phyloP scores from a whole-genome alignment of 139 green algal genomes.

The Tetraselmis chui region DNA sequence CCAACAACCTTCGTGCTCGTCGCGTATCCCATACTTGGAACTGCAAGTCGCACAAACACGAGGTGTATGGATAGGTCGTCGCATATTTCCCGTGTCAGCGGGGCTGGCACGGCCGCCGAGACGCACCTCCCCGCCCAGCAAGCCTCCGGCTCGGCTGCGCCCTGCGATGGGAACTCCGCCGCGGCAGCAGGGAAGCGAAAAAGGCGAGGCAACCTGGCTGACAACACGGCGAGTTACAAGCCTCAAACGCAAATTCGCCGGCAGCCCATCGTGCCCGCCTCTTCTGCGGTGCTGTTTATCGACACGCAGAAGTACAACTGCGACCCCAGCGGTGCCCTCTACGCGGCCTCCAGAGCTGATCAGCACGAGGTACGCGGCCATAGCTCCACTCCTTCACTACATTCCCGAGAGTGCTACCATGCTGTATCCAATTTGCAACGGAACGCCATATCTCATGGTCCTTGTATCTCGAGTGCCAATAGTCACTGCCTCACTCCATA shows the following conservation, averaged over 20 bases:
- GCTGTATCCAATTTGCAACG: background rate
- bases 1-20: too few species aligned
- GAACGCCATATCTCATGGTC: background rate
- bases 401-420: background rate
- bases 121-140: too few species aligned
- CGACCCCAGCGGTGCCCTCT: constrained; percentile 34
- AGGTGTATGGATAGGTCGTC: too few species aligned
- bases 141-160: too few species aligned
- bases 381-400: constrained; percentile 1
- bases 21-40: too few species aligned
- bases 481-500: background rate
- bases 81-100: too few species aligned
- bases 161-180: too few species aligned
- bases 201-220: too few species aligned
- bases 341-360: background rate
- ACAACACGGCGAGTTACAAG: background rate
- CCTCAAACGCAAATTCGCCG: background rate
- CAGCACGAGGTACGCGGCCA: constrained; percentile 3
- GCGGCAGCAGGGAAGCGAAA: too few species aligned
- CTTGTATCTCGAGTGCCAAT: background rate
- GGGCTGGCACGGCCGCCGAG: too few species aligned
- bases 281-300: constrained; percentile 30
- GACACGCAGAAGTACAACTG: constrained; percentile 67
- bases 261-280: background rate
- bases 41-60: too few species aligned